Conservation (phyloP, 1,284 basidiomycete genomes). For the Puccinia novopanici region DNA sequence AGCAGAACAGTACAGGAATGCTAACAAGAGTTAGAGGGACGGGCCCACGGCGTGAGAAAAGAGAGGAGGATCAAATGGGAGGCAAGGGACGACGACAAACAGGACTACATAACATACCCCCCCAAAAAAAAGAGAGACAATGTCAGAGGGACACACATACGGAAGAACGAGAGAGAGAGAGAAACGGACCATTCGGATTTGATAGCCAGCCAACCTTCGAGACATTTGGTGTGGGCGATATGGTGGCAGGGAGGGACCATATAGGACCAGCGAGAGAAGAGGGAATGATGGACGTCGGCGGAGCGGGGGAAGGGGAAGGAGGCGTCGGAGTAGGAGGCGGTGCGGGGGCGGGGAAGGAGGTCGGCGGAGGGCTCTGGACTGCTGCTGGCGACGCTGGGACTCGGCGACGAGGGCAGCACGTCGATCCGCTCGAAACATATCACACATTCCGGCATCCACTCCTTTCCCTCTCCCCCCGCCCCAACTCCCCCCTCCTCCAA, state of each 20-base stretch:
- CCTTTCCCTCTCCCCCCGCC: background rate
- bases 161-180: background rate
- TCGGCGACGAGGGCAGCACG: slow-evolving; percentile 41
- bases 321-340: background rate
- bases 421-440: slow-evolving; percentile 58
- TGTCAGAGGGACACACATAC: background rate
- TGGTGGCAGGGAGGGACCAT: slow-evolving; percentile 58
- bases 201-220: slow-evolving; percentile 56
- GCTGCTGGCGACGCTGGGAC: background rate
- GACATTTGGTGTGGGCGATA: slow-evolving; percentile 56
- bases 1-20: too few species aligned
- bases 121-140: background rate
- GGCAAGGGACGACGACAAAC: slow-evolving; percentile 53
- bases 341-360: background rate
- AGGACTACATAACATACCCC: slow-evolving; percentile 42
- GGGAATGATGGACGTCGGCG: slow-evolving; percentile 10
- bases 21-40: background rate
- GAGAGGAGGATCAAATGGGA: slow-evolving; percentile 35
- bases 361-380: slow-evolving; percentile 1
- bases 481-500: slow-evolving; percentile 41
- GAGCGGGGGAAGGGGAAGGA: slow-evolving; percentile 11
- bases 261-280: slow-evolving; percentile 40
- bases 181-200: slow-evolving; percentile 53
- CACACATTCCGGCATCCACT: slow-evolving; percentile 56
- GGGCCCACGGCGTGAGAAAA: too few species aligned